Percentiles rank a stretch among this genome's conserved stretches.
Conservation (phyloP, 371 early-diverging fungal genomes). For the Syncephalastrum racemosum region DNA sequence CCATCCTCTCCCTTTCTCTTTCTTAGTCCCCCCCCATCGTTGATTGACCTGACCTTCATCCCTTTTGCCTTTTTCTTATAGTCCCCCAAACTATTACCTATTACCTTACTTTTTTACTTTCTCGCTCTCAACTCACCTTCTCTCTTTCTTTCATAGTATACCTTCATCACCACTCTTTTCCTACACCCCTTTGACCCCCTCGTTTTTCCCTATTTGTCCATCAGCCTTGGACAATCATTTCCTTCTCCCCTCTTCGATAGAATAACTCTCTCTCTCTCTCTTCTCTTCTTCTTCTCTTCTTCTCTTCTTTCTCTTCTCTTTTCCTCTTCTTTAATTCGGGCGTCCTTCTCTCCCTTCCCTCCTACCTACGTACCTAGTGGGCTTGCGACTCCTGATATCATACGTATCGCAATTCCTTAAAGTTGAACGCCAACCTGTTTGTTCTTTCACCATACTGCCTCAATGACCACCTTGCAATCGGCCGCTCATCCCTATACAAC, state of each 20-base stretch:
- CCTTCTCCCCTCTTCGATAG: conserved; percentile 4
- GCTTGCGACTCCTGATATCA: conserved; percentile 2
- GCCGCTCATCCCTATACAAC: conserved; percentile 11
- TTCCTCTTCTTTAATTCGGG: conserved; percentile 14
- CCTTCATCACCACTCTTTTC: not conserved
- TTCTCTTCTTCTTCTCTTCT: conserved; percentile 12
- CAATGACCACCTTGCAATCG: conserved; percentile 24
- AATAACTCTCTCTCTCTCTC: not conserved
- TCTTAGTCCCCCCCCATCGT: conserved; percentile 6
- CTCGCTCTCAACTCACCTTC: not conserved
- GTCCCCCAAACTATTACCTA: conserved; percentile 7
- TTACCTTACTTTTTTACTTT: not conserved
- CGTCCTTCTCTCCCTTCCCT: conserved; percentile 10
- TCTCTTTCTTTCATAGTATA: conserved; percentile 4
- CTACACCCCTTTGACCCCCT: conserved; percentile 10
- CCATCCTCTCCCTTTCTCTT: not conserved
- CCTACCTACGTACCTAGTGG: not conserved
- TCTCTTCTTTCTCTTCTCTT: not conserved
- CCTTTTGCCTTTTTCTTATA: conserved; percentile 7
- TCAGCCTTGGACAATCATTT: not conserved
- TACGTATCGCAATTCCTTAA: conserved; percentile 8
- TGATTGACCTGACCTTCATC: no score
- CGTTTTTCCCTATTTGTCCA: conserved; percentile 9
- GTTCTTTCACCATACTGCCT: conserved; percentile 6
- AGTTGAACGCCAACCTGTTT: conserved; percentile 5